Conservation (phyloP, 1,139 yeast genomes). For the Pichia sp. region DNA sequence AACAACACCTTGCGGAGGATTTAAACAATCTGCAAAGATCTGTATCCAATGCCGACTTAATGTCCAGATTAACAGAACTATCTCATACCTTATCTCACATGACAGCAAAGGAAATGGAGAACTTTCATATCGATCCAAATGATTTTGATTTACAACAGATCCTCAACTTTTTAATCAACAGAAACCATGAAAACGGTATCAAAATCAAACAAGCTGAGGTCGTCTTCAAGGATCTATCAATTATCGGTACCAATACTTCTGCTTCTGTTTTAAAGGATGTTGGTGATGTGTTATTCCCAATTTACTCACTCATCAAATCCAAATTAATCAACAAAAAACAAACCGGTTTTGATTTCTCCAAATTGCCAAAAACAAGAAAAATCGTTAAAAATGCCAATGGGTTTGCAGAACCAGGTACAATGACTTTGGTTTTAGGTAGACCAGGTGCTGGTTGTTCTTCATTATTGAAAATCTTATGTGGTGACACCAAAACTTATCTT, state of each 20-base stretch:
- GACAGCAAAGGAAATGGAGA: constrained; percentile 27
- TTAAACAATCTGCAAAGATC: too few relatives aligned
- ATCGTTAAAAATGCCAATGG: constrained; percentile 43
- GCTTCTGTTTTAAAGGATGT: constrained; percentile 48
- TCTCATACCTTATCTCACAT: constrained; percentile 27
- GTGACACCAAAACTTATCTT: constrained; percentile 31
- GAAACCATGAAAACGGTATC: constrained; percentile 44
- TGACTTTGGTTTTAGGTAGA: constrained; percentile 53
- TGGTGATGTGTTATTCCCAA: constrained; percentile 45
- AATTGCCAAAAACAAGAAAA: constrained; percentile 33
- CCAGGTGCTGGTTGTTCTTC: constrained; percentile 59
- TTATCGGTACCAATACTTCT: constrained; percentile 48
- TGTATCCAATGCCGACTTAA: too few relatives aligned
- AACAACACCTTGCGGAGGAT: too few relatives aligned
- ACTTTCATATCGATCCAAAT: constrained; percentile 25
- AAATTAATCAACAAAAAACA: constrained; percentile 11
- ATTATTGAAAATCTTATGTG: constrained; percentile 39
- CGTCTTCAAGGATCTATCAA: constrained; percentile 43
- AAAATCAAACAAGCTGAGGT: constrained; percentile 47
- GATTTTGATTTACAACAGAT: constrained; percentile 36
- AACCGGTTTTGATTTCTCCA: constrained; percentile 18
- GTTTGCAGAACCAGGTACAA: constrained; percentile 47
- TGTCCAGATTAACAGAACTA: constrained; percentile 25
- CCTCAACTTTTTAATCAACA: constrained; percentile 30
- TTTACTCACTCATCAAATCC: constrained; percentile 28